Evolutionary conservation across 768 basidiomycete species (phyloP), one percentile per base, ranked within the genome.

Genomic region (Lactarius quietus): DNA sequence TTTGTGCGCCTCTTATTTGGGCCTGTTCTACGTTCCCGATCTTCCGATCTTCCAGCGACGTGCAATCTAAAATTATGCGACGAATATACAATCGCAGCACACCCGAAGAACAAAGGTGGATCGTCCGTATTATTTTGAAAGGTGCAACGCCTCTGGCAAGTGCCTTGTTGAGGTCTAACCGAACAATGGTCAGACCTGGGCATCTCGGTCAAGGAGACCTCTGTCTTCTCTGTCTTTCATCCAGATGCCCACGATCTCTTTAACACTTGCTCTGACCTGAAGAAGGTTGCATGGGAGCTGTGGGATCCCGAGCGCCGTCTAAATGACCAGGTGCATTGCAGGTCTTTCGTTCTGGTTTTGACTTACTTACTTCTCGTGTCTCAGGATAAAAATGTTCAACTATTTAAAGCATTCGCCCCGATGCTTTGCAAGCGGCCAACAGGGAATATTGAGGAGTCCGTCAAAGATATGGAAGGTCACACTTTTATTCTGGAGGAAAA

Each of bases 401-500:
- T 96, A 1, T 94, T 93, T 76, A 82, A 86, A 48, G 85, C 92
- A 1, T 98, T 99, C 73, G 87, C 93, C 1, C 97, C 97, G 0
- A 98, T 98, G 90, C 82, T 99, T 45, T 97, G 94, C 78, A 93
- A 92, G 72, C 86, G 96, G 8, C 89, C 93, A 1, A 90, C 87
- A 0, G 84, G 82, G 68, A 90, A 84, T 67, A 84, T 96, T 29
- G 89, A 90, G 70, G 89, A 92, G 31, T 86, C 93, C 0, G 86
- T 96, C 56, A 90, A 88, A 69, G 84, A 89, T 64, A 95, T 99
- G 88, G 84, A 84, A 23, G 85, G 86, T 10, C 74, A 80, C 8
- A 83, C 86, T 51, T 99, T 99, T 72, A 78, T 93, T 67, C 90
- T 99, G 41, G 97, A 99, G 74, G 97, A 99, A 78, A 99, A 98